phyloP scores from a whole-genome alignment of 148 eudicot species.

The Rhododendron griersonianum region DNA sequence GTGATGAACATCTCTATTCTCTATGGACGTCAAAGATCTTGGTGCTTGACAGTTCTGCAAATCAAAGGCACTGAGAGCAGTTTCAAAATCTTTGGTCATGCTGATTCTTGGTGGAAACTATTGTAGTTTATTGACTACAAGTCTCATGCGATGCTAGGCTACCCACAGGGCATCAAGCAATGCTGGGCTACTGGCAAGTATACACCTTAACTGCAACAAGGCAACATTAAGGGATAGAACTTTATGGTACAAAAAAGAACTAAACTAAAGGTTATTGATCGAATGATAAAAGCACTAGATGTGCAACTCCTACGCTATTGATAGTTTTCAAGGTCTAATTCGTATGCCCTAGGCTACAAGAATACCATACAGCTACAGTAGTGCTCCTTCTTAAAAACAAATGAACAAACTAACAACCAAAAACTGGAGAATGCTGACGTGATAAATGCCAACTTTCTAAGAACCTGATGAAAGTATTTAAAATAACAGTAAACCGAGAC shows the following conservation, averaged over 20 bases:
- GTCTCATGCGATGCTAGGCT: neutral
- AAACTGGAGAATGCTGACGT: neutral
- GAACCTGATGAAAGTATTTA: neutral
- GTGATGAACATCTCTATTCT: neutral
- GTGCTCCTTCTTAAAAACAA: neutral
- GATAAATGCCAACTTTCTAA: neutral
- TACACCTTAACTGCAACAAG: neutral
- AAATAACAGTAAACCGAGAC: neutral
- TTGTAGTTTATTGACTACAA: neutral
- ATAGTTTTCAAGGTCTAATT: neutral
- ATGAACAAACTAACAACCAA: neutral
- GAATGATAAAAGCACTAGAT: neutral
- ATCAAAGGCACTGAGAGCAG: neutral
- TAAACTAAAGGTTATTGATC: neutral
- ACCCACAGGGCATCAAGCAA: neutral
- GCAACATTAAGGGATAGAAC: neutral
- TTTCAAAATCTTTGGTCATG: neutral
- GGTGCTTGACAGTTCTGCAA: neutral
- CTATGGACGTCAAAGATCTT: neutral
- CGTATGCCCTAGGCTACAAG: neutral
- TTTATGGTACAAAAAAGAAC: neutral
- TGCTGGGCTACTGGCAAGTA: neutral
- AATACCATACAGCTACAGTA: neutral
- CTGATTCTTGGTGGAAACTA: neutral
- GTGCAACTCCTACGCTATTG: neutral